These are phyloP conservation scores for Jaltomata sinuosa DNA, from an alignment of 257 asterid genomes.

Conservation along the genomic window DNA sequence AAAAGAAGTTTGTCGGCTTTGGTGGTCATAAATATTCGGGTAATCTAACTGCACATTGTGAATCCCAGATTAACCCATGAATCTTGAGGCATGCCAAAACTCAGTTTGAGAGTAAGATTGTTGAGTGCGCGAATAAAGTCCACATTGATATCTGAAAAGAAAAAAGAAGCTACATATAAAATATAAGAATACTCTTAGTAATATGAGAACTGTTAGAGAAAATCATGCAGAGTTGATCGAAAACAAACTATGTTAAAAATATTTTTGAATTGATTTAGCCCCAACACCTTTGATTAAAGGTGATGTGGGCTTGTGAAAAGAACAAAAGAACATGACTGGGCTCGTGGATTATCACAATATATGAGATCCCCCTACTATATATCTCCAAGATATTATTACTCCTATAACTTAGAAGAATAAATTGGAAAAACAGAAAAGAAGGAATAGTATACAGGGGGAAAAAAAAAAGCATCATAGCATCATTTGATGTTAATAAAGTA, in stretches of 20 bases:
- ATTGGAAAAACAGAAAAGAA: background rate
- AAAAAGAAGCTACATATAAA: background rate
- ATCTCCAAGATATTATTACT: background rate
- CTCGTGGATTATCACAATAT: background rate
- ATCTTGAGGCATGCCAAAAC: background rate
- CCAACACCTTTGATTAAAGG: background rate
- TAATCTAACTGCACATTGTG: background rate
- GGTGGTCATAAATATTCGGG: background rate
- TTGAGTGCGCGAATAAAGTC: background rate
- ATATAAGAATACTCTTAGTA: background rate
- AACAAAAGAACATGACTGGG: background rate
- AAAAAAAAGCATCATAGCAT: conserved; percentile 16
- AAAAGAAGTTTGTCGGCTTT: background rate
- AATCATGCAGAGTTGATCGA: background rate
- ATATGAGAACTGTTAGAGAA: background rate
- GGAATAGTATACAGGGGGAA: background rate
- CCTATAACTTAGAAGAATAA: background rate
- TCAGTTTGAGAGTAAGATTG: background rate
- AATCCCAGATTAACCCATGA: background rate
- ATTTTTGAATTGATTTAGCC: background rate
- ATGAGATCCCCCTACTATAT: background rate
- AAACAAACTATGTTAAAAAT: background rate
- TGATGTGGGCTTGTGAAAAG: background rate
- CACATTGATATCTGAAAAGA: background rate
- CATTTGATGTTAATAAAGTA: conserved; percentile 15